These are phyloP conservation scores for Gloeopeniophorella convolvens DNA, from an alignment of 768 basidiomycete genomes.

Conservation along the genomic window DNA sequence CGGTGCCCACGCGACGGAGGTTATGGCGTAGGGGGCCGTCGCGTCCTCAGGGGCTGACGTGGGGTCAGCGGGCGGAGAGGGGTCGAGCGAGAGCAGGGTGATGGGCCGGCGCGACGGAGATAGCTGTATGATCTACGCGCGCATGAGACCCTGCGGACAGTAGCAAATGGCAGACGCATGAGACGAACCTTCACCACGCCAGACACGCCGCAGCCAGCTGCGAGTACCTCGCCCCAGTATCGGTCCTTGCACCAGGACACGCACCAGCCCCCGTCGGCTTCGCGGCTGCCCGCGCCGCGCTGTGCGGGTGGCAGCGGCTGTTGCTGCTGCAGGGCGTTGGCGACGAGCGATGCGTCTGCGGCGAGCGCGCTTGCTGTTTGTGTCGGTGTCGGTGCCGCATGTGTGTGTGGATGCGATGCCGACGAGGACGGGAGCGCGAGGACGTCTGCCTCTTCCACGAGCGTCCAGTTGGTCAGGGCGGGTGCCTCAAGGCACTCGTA, in stretches of 20 bases:
- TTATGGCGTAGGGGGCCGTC: slow-evolving; percentile 56
- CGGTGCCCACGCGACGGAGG: slow-evolving; percentile 89
- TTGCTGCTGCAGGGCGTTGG: slow-evolving; percentile 56
- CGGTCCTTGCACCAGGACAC: slow-evolving; percentile 94
- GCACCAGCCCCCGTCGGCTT: slow-evolving; percentile 90
- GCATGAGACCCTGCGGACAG: slow-evolving; percentile 1
- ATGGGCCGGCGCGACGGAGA: slow-evolving; percentile 61
- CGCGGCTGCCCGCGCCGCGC: slow-evolving; percentile 52
- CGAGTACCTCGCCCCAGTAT: slow-evolving; percentile 92
- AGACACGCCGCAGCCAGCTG: slow-evolving; percentile 63
- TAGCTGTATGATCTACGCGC: slow-evolving; percentile 63
- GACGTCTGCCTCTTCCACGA: slow-evolving; percentile 73
- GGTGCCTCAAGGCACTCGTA: slow-evolving; percentile 87
- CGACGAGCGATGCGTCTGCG: slow-evolving; percentile 51
- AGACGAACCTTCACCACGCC: slow-evolving; percentile 67
- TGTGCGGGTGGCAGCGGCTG: slow-evolving; percentile 28
- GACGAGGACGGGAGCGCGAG: slow-evolving; percentile 43
- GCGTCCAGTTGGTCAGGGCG: slow-evolving; percentile 64
- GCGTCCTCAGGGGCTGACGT: slow-evolving; percentile 27
- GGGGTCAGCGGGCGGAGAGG: slow-evolving; percentile 34
- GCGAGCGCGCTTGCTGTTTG: slow-evolving; percentile 46
- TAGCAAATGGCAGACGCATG: neutral
- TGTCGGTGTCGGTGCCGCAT: slow-evolving; percentile 65
- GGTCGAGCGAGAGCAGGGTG: slow-evolving; percentile 54
- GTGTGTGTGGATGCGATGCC: slow-evolving; percentile 42